These are phyloP conservation scores for Penicillium crustosum DNA, from an alignment of 2,329 filamentous ascomycete species.

Conservation along the genomic window DNA sequence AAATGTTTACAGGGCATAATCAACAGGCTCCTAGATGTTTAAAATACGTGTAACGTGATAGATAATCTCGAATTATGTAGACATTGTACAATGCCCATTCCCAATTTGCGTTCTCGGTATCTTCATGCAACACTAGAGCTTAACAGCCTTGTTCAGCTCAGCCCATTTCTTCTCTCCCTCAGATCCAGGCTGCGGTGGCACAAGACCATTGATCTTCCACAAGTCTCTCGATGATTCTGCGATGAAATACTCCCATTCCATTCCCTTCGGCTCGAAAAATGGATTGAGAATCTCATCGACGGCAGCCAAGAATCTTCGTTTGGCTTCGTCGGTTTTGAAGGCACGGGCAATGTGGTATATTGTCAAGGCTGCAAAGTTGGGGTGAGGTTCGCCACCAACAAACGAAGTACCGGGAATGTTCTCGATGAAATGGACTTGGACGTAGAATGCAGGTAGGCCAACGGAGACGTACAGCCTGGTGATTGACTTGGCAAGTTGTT, in stretches of 20 bases:
- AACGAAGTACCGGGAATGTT: neutral
- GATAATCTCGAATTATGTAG: neutral
- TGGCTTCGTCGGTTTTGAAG: conserved; percentile 7
- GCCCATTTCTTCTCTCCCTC: conserved; percentile 4
- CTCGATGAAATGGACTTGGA: neutral
- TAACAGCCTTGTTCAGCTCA: conserved; percentile 1
- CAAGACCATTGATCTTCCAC: conserved; percentile 16
- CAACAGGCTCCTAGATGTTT: neutral
- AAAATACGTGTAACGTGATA: neutral
- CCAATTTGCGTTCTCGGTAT: neutral
- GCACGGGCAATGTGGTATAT: conserved; percentile 10
- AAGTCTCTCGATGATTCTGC: conserved; percentile 9
- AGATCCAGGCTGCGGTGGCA: neutral
- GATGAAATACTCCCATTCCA: conserved; percentile 16
- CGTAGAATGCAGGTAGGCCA: neutral
- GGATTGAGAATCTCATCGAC: conserved; percentile 3
- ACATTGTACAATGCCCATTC: neutral
- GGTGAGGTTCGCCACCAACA: neutral
- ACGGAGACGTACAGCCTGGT: neutral
- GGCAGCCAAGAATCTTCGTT: neutral
- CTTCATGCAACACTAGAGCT: neutral
- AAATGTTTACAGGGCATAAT: neutral
- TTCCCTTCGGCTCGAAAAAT: conserved; percentile 1
- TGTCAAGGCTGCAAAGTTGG: neutral
- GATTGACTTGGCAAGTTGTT: conserved; percentile 8